Percentiles rank a stretch among this genome's conserved stretches.
Evolutionary conservation across 176 grass and related monocot genomes (phyloP).

Genomic region (Oryza coarctata): DNA sequence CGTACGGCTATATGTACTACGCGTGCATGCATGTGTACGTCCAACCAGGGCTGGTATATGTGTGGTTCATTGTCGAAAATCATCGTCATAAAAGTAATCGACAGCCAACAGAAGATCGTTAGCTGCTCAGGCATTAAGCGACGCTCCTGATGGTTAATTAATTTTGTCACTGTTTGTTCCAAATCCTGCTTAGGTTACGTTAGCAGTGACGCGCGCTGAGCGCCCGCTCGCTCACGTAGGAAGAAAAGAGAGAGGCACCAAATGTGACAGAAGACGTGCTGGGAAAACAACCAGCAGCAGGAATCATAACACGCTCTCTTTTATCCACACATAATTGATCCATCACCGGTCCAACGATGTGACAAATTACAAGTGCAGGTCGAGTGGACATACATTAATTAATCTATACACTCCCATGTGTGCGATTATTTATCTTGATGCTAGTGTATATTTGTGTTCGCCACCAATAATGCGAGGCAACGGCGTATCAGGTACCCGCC

Average conservation of each 20-base stretch:
- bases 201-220: slow-evolving; percentile 1
- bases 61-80: no score
- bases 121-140: no score
- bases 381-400: not conserved
- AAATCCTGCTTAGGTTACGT: slow-evolving; percentile 5
- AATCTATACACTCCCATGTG: not conserved
- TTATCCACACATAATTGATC: not conserved
- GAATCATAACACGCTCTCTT: not conserved
- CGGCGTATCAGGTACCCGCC: no score
- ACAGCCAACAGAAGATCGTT: no score
- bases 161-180: no score
- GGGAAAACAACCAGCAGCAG: not conserved
- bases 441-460: not conserved
- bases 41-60: no score
- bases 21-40: no score
- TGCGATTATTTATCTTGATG: not conserved
- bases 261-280: not conserved
- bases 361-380: not conserved
- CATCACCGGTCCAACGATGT: not conserved
- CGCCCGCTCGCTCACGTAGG: not conserved
- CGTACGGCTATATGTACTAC: no score
- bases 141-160: no score
- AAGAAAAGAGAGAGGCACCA: not conserved
- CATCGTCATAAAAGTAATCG: no score
- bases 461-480: not conserved